A percentile compares a stretch with the other conserved stretches of the same genome.
Conservation (phyloP, 129 eudicot genomes). For the Lactuca sativa region DNA sequence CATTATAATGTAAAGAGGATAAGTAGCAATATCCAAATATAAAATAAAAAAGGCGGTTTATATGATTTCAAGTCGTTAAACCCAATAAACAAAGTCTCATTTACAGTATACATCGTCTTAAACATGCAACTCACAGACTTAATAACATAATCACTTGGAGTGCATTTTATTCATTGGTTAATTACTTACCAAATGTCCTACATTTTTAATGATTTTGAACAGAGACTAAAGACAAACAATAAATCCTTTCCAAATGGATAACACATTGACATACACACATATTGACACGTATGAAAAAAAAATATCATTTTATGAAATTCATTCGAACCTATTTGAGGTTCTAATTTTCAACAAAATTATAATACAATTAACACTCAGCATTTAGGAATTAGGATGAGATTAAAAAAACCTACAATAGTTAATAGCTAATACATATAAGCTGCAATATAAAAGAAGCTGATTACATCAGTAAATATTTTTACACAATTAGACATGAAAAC, state of each 20-base stretch:
- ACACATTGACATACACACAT: not conserved
- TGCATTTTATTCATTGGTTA: slow-evolving; percentile 10
- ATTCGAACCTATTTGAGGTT: not conserved
- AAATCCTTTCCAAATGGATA: not conserved
- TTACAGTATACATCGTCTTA: slow-evolving; percentile 2
- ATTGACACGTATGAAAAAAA: not conserved
- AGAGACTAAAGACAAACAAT: not conserved
- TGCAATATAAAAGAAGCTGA: not conserved
- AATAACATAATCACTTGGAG: slow-evolving; percentile 23
- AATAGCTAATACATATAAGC: slow-evolving; percentile 12
- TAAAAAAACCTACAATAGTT: not conserved
- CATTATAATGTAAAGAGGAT: too few species aligned
- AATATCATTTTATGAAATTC: not conserved
- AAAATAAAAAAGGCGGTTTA: too few species aligned
- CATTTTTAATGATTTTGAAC: not conserved
- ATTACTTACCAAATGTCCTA: not conserved
- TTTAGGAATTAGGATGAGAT: not conserved
- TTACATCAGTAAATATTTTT: not conserved
- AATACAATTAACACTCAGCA: not conserved
- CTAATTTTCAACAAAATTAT: not conserved
- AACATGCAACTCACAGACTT: not conserved
- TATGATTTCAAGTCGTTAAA: too few species aligned
- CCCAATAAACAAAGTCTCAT: too few species aligned
- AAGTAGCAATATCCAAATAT: too few species aligned
- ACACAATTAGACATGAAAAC: too few species aligned